phyloP scores from a whole-genome alignment of 192 early-diverging fungal species.

The Podila epicladia region DNA sequence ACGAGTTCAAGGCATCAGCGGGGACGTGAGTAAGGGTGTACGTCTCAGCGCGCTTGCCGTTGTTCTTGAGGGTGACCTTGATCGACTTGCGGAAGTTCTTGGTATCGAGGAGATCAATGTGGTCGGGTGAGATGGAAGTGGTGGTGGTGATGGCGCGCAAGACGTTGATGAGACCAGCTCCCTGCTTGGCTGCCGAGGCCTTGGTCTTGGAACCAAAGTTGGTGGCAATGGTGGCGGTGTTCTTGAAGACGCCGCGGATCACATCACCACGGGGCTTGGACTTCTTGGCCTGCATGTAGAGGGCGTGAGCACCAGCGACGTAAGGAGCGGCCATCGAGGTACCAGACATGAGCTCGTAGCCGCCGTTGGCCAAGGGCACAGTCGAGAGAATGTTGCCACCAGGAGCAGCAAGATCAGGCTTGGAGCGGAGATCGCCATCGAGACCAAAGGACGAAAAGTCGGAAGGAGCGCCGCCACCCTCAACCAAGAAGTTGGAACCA shows the following conservation, averaged over 20 bases:
- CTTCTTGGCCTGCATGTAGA: conserved; percentile 53
- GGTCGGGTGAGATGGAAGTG: conserved; percentile 52
- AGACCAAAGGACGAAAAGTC: conserved; percentile 73
- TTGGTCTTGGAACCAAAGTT: conserved; percentile 30
- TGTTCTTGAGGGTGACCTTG: conserved; percentile 54
- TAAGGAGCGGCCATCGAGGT: conserved; percentile 74
- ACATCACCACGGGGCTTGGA: conserved; percentile 11
- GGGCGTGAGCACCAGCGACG: conserved; percentile 57
- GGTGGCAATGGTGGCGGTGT: conserved; percentile 26
- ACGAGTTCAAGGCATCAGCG: conserved; percentile 35
- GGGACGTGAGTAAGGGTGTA: conserved; percentile 45
- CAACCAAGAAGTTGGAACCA: conserved; percentile 3
- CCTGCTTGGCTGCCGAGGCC: conserved; percentile 49
- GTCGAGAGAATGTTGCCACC: conserved; percentile 67
- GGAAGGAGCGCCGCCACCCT: conserved; percentile 60
- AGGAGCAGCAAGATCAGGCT: conserved; percentile 62
- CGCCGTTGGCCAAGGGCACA: conserved; percentile 53
- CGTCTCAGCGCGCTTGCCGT: conserved; percentile 31
- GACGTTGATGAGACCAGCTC: conserved; percentile 65
- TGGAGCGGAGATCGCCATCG: conserved; percentile 67
- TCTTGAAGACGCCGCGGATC: conserved; percentile 32
- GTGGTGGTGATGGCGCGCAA: conserved; percentile 50
- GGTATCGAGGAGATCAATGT: conserved; percentile 63
- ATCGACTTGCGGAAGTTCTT: conserved; percentile 30
- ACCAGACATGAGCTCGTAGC: conserved; percentile 58